Evolutionary conservation across 441 rosid species (phyloP).

Genomic region (Erysimum cheiri): DNA sequence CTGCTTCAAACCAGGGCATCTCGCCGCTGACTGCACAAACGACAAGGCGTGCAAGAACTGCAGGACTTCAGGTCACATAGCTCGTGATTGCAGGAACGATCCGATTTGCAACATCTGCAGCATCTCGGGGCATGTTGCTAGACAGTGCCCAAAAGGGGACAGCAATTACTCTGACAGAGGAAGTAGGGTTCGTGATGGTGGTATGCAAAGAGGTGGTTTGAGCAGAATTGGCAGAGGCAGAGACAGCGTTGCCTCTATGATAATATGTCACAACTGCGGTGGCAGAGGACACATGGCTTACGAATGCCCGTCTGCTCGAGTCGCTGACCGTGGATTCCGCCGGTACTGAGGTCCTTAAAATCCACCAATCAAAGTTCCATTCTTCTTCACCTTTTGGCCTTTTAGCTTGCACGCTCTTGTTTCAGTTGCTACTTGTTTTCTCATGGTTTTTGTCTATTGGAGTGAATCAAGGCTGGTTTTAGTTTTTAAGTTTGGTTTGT

Average conservation of each 20-base stretch:
- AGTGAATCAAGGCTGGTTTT: constrained; percentile 14
- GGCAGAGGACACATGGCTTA: constrained; percentile 52
- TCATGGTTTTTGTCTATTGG: constrained; percentile 19
- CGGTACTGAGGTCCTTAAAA: constrained; percentile 40
- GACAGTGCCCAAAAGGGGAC: constrained; percentile 46
- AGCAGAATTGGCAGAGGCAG: constrained; percentile 40
- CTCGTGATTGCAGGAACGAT: constrained; percentile 46
- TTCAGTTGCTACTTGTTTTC: constrained; percentile 4
- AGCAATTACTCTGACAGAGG: constrained; percentile 36
- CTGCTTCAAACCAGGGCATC: constrained; percentile 50
- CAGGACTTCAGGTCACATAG: constrained; percentile 44
- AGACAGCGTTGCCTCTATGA: constrained; percentile 44
- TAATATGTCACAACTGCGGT: constrained; percentile 52
- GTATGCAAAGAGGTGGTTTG: constrained; percentile 36
- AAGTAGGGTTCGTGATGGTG: constrained; percentile 37
- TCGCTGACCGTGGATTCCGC: constrained; percentile 44
- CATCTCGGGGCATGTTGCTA: constrained; percentile 46
- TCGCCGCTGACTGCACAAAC: constrained; percentile 46
- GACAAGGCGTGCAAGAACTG: constrained; percentile 54
- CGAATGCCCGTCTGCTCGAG: constrained; percentile 52
- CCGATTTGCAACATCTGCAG: constrained; percentile 53
- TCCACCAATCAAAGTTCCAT: not conserved
- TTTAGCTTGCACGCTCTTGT: constrained; percentile 33
- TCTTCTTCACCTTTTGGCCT: constrained; percentile 20
- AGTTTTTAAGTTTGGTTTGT: constrained; percentile 2